Percentiles rank a stretch among this genome's conserved stretches.
These are phyloP conservation scores for Acer saccharum DNA, from an alignment of 345 rosid genomes.

Conservation along the genomic window DNA sequence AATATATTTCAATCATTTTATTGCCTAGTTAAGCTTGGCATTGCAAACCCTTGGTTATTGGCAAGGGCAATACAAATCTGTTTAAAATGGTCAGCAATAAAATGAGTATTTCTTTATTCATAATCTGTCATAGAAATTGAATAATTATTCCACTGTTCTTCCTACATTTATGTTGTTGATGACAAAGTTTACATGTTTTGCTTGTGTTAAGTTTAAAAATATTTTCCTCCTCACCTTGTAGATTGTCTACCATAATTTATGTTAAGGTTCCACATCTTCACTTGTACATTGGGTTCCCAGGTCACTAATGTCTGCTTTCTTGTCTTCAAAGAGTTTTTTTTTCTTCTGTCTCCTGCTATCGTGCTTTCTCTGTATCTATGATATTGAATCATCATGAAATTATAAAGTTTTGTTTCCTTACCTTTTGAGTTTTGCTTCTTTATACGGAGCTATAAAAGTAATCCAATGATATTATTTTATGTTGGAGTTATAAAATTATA, in stretches of 20 bases:
- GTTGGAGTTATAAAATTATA: conserved; percentile 15
- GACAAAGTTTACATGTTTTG: neutral
- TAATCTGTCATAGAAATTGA: neutral
- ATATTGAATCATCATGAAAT: neutral
- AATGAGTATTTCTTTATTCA: neutral
- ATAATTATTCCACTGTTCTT: neutral
- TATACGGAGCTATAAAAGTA: neutral
- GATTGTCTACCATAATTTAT: neutral
- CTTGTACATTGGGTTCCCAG: neutral
- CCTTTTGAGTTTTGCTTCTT: neutral
- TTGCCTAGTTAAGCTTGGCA: neutral
- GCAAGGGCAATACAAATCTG: neutral
- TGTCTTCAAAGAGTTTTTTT: neutral
- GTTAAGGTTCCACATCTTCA: neutral
- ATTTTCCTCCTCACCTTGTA: too few relatives aligned
- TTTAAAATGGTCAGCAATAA: neutral
- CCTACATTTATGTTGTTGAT: neutral
- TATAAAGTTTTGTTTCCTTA: neutral
- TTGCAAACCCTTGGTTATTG: neutral
- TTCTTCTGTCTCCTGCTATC: neutral
- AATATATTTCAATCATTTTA: neutral
- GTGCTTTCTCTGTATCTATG: neutral
- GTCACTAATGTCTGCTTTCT: neutral
- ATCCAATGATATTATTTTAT: neutral
- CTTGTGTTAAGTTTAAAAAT: too few relatives aligned